These are phyloP conservation scores for Podospora conica DNA, from an alignment of 495 filamentous ascomycete species.

Conservation along the genomic window DNA sequence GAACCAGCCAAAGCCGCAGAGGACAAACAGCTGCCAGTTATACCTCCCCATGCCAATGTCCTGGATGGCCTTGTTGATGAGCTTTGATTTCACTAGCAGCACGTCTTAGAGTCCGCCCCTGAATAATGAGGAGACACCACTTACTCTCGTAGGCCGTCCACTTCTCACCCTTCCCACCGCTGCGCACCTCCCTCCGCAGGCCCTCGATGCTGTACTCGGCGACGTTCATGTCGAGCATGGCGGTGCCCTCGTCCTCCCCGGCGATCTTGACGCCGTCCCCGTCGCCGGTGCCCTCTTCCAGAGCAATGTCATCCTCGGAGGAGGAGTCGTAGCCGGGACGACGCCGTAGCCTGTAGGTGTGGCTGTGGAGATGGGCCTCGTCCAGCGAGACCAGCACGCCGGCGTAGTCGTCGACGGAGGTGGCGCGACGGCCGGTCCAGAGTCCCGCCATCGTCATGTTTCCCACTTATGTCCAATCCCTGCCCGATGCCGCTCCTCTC, in stretches of 20 bases:
- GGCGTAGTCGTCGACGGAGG: slow-evolving; percentile 39
- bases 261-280: slow-evolving; percentile 22
- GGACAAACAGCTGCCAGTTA: slow-evolving; percentile 75
- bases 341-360: slow-evolving; percentile 30
- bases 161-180: slow-evolving; percentile 33
- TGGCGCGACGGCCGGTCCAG: slow-evolving; percentile 21
- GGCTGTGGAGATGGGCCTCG: slow-evolving; percentile 44
- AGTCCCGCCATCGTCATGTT: slow-evolving; percentile 1
- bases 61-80: slow-evolving; percentile 69
- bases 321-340: slow-evolving; percentile 31
- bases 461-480: not conserved
- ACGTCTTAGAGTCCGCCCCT: not conserved
- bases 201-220: slow-evolving; percentile 48
- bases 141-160: slow-evolving; percentile 48
- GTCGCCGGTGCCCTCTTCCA: slow-evolving; percentile 17
- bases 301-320: slow-evolving; percentile 17
- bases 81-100: slow-evolving; percentile 46
- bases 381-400: slow-evolving; percentile 43
- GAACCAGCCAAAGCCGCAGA: slow-evolving; percentile 77
- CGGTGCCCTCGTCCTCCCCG: slow-evolving; percentile 33
- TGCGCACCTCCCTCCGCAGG: slow-evolving; percentile 38
- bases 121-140: slow-evolving; percentile 8
- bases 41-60: slow-evolving; percentile 87
- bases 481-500: not conserved
- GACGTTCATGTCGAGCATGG: slow-evolving; percentile 37